phyloP scores from a whole-genome alignment of 2,329 filamentous ascomycete species.

The Epicoccum nigrum region DNA sequence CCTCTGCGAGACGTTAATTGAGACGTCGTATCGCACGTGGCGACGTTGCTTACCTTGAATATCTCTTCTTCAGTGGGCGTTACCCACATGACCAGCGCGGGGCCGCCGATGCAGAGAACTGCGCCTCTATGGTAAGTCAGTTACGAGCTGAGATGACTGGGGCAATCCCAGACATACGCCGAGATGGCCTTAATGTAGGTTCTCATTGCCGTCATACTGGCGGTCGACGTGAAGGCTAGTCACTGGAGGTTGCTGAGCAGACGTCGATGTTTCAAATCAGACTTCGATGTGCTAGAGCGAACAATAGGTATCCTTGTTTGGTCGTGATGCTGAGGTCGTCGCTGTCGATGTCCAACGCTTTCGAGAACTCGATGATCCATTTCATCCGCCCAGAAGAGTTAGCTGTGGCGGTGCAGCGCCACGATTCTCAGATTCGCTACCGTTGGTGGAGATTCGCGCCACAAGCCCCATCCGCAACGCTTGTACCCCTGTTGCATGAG shows the following conservation, averaged over 20 bases:
- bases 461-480: slow-evolving; percentile 6
- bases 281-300: not conserved
- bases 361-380: slow-evolving; percentile 15
- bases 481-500: slow-evolving; percentile 17
- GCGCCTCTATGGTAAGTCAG: slow-evolving; percentile 64
- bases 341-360: slow-evolving; percentile 6
- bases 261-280: too few relatives aligned
- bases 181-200: slow-evolving; percentile 45
- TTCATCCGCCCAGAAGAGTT: slow-evolving; percentile 14
- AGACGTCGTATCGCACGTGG: slow-evolving; percentile 21
- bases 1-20: slow-evolving; percentile 53
- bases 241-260: not conserved
- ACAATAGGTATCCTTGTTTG: not conserved
- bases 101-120: slow-evolving; percentile 79
- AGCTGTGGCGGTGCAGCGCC: slow-evolving; percentile 10
- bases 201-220: slow-evolving; percentile 34
- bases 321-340: slow-evolving; percentile 8
- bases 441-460: slow-evolving; percentile 1
- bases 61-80: slow-evolving; percentile 90
- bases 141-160: slow-evolving; percentile 9
- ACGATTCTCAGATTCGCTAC: slow-evolving; percentile 10
- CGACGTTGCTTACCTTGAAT: slow-evolving; percentile 62
- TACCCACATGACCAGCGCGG: slow-evolving; percentile 79
- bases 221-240: not conserved
- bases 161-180: slow-evolving; percentile 31